Percentiles rank a stretch among this genome's conserved stretches.
phyloP scores from a whole-genome alignment of 2,329 filamentous ascomycete genomes.

The Epichloe scottii region DNA sequence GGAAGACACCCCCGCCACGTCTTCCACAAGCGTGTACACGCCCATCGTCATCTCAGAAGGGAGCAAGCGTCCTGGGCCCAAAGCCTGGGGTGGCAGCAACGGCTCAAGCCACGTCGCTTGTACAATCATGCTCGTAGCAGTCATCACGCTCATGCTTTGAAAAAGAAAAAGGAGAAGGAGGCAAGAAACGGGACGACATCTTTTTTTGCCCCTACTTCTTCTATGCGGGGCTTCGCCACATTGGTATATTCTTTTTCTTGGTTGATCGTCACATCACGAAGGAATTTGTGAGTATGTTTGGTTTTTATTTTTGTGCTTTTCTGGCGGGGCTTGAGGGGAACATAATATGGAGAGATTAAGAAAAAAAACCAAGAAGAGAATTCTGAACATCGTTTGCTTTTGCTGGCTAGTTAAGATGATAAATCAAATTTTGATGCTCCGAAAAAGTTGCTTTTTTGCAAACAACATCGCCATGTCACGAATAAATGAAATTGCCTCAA shows the following conservation, averaged over 20 bases:
- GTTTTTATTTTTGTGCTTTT: background rate
- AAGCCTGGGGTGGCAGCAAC: constrained; percentile 16
- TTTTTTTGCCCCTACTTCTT: no score
- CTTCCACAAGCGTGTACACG: constrained; percentile 10
- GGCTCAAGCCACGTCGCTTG: constrained; percentile 21
- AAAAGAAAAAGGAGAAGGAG: background rate
- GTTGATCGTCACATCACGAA: background rate
- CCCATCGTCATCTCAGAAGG: constrained; percentile 21
- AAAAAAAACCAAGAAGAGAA: background rate
- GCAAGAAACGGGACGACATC: background rate
- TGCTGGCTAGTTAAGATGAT: constrained; percentile 1
- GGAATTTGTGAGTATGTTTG: constrained; percentile 1
- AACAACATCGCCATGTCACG: no score
- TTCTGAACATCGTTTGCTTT: background rate
- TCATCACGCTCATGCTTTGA: constrained; percentile 22
- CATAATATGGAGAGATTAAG: background rate
- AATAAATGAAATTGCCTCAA: no score
- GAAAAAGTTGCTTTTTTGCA: no score
- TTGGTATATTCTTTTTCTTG: background rate
- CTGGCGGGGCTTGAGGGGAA: background rate
- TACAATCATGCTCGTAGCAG: constrained; percentile 23
- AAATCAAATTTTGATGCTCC: background rate
- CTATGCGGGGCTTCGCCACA: no score
- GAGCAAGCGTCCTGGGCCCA: constrained; percentile 20
- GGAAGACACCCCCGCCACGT: constrained; percentile 11